Base-by-base conservation (phyloP, 148 eudicot species). In the Rhododendron kiyosumense region DNA sequence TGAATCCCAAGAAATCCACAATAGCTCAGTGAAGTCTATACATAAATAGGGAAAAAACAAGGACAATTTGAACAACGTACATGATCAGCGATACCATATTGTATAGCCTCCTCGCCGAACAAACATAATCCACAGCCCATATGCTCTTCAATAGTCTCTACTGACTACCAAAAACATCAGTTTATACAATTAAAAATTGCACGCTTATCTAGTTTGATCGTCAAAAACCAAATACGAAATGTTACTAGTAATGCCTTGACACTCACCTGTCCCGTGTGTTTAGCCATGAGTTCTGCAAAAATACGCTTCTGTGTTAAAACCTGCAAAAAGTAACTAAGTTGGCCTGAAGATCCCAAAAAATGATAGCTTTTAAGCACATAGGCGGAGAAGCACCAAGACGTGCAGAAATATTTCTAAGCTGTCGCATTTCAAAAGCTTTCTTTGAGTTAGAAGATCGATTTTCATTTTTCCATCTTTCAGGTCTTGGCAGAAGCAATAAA, bases 191-290 rank as follows among this genome's bases (percentile, higher is more conserved):
- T 38, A 78, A 82, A 34, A 34, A 52, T 49, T 61, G 24, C 22
- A 65, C 3, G 28, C 36, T 20, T 85, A 83, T 79, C 34, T 54
- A 69, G 24, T 32, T 14, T 7, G 4, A 28, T 69, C 6, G 41
- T 32, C 34, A 12, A 45, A 79, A 83, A 63, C 79, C 26, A 14
- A 30, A 76, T 5, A 63, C 48, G 10, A 49, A 46, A 84, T 18
- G 38, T 14, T 51, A 80, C 13, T 45, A 80, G 38, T 67, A 76
- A 86, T 46, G 83, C 79, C 84, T 75, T 52, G 54, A 59, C 63
- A 91, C 98, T 94, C 87, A 97, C 99, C 87, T 95, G 93, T 88
- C 89, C 99, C 77, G 98, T 95, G 91, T 95, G 98, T 89, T 92
- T 92, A 34, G 98, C 95, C 84, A 97, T 52, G 85, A 97, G 94